Evolutionary conservation across 495 filamentous ascomycete species (phyloP).

Genomic region (Penicillium herquei): DNA sequence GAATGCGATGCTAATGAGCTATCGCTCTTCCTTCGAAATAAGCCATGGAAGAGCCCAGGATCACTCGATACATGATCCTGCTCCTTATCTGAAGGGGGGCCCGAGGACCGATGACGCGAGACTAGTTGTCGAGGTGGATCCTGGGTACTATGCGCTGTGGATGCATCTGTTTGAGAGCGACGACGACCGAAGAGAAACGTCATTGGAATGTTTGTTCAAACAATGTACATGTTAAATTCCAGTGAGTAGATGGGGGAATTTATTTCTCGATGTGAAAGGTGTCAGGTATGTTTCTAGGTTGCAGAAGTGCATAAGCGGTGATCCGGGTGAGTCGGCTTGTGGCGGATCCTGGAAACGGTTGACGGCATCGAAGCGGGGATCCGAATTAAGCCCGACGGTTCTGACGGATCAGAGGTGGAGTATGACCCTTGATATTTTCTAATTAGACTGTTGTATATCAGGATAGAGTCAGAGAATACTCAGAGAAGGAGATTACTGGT

Average conservation of each 20-base stretch:
- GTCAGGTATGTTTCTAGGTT: background rate
- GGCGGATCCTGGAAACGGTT: slow-evolving; percentile 14
- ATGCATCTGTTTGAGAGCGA: slow-evolving; percentile 21
- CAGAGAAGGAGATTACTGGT: too few species aligned
- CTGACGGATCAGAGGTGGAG: too few species aligned
- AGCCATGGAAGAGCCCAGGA: slow-evolving; percentile 21
- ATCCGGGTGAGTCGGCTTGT: slow-evolving; percentile 15
- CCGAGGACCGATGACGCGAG: slow-evolving; percentile 5
- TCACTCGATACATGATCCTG: slow-evolving; percentile 1
- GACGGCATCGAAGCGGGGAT: slow-evolving; percentile 7
- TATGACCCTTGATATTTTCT: too few species aligned
- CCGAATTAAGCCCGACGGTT: slow-evolving; percentile 12
- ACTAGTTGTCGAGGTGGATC: background rate
- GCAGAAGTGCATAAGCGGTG: background rate
- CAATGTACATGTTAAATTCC: background rate
- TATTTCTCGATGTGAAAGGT: background rate
- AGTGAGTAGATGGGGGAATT: background rate
- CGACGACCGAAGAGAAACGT: slow-evolving; percentile 23
- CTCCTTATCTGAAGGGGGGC: background rate
- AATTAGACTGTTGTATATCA: too few species aligned
- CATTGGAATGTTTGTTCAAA: slow-evolving; percentile 7
- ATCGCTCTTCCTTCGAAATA: slow-evolving; percentile 29
- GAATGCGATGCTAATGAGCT: slow-evolving; percentile 5
- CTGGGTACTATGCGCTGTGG: slow-evolving; percentile 5
- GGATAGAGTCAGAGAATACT: too few species aligned